A percentile compares a stretch with the other conserved stretches of the same genome.
phyloP scores from a whole-genome alignment of 1,139 yeast species.

The Taiozyma sp. region DNA sequence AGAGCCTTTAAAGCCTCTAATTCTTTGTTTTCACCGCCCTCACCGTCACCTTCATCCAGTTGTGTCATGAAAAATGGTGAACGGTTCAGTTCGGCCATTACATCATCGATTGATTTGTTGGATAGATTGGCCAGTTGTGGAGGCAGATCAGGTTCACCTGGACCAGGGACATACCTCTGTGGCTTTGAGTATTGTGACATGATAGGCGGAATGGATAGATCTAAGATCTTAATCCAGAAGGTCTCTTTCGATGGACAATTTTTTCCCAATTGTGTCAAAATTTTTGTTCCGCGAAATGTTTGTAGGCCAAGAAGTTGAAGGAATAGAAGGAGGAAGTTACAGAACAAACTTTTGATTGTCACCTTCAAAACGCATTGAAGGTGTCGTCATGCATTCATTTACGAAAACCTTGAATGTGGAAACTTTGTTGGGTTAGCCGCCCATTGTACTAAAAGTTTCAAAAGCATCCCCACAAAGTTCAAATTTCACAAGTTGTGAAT shows the following conservation, averaged over 20 bases:
- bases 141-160: constrained; percentile 78
- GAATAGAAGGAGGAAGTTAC: neutral
- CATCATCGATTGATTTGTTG: constrained; percentile 68
- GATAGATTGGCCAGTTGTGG: constrained; percentile 73
- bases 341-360: neutral
- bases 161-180: constrained; percentile 59
- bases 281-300: neutral
- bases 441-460: neutral
- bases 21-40: constrained; percentile 68
- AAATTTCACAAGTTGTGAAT: neutral
- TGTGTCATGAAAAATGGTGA: constrained; percentile 95
- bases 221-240: neutral
- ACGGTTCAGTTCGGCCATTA: constrained; percentile 72
- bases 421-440: neutral
- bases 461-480: neutral
- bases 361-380: neutral
- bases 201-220: neutral
- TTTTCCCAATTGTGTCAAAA: constrained; percentile 1
- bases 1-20: constrained; percentile 87
- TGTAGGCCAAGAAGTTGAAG: neutral
- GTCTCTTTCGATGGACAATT: neutral
- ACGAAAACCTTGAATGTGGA: neutral
- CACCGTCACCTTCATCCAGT: constrained; percentile 72
- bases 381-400: neutral
- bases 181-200: constrained; percentile 24